These are phyloP conservation scores for Aspergillus latus DNA, from an alignment of 2,329 filamentous ascomycete genomes.

Conservation along the genomic window DNA sequence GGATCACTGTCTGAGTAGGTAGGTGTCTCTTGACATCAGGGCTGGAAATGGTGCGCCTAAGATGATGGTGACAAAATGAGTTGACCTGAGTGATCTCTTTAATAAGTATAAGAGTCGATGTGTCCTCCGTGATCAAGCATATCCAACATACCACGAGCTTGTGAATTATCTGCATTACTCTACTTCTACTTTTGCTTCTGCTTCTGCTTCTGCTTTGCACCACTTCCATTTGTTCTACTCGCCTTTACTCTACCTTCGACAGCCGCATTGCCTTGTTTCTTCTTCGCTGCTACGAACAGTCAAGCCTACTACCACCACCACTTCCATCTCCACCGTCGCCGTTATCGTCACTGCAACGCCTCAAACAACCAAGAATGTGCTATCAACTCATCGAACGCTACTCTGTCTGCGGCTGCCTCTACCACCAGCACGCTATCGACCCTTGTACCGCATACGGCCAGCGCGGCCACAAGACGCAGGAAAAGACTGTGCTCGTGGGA, in stretches of 20 bases:
- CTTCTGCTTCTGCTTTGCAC: background rate
- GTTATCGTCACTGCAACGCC: background rate
- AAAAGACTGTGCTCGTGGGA: constrained; percentile 77
- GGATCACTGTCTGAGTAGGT: background rate
- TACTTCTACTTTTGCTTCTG: background rate
- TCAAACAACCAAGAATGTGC: constrained; percentile 62
- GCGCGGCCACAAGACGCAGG: constrained; percentile 68
- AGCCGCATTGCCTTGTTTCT: background rate
- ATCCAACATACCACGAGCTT: background rate
- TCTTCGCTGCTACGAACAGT: background rate
- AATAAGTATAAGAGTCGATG: background rate
- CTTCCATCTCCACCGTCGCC: background rate
- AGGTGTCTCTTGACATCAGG: background rate
- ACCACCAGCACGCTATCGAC: constrained; percentile 84
- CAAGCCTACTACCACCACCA: no score
- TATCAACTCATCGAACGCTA: constrained; percentile 84
- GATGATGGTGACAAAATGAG: background rate
- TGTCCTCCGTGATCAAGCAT: background rate
- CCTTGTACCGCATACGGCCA: constrained; percentile 75
- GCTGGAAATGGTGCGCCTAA: constrained; percentile 7
- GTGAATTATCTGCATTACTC: background rate
- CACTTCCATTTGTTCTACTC: background rate
- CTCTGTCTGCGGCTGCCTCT: constrained; percentile 81
- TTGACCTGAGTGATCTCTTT: background rate
- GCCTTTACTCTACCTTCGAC: background rate